Evolutionary conservation across 192 early-diverging fungal species (phyloP), one percentile per base, ranked within the genome.

Genomic region (Coemansia umbellata): DNA sequence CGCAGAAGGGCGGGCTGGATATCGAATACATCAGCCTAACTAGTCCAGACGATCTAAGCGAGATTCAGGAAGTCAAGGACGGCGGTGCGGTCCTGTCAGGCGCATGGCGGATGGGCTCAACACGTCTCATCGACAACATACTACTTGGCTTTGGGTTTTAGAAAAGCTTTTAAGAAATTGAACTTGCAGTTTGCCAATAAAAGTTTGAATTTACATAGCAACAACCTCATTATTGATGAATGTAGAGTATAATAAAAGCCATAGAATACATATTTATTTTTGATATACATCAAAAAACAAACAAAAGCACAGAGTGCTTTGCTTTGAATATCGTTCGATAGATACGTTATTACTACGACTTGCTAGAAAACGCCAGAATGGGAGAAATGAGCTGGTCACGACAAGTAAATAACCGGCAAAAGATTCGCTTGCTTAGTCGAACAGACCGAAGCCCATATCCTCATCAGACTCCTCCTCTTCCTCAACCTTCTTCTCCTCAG

Each of bases 81-180:
- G 53, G 69, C 27, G 85, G 85, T 24, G 87, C 87, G 31, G 89
- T 98, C 47, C 66, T 96, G 13, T 90, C 85, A 8, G 85, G 89
- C 17, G 95, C 93, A 5, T 80, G 95, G 35, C 84, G 80, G 50
- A 81, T 95, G 41, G 95, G 93, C 15, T 84, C 78, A 23, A 93
- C 95, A 8, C 79, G 95, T 24, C 79, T 98, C 23, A 95, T 98
- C 50, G 95, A 98, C 71, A 98, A 98, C 72, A 59, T 93, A 8
- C 63, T 95, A 6, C 58, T 97, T 15, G 89, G 88, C 1, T 75
- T 75, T 21, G 58, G 63, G 21, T 74, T 74, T 24, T 74, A 18
- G 24, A 53, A 17, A 3, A n/a, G n/a, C n/a, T n/a, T n/a, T n/a
- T n/a, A n/a, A n/a, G n/a, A n/a, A n/a, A n/a, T n/a, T n/a, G n/a